Percentiles rank a stretch among this genome's conserved stretches.
phyloP scores from a whole-genome alignment of 139 green algal genomes.

The Bryopsis sp. region DNA sequence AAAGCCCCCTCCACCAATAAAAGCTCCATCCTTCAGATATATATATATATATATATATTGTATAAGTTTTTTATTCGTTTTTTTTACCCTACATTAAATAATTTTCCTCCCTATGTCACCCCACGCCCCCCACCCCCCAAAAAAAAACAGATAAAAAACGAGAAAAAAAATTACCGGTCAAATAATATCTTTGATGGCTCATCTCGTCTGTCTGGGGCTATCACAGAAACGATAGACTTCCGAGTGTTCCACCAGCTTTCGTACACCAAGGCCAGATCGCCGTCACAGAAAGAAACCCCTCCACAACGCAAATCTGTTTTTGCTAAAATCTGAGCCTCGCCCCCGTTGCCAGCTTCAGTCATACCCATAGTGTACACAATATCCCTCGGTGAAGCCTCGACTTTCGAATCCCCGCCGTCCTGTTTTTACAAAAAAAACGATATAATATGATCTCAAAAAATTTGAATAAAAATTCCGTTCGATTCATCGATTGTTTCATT shows the following conservation, averaged over 20 bases:
- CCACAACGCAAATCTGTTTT: constrained; percentile 59
- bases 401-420: constrained; percentile 79
- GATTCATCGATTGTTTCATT: no score
- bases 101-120: no score
- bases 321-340: constrained; percentile 24
- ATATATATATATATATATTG: no score
- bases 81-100: no score
- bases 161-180: no score
- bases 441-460: no score
- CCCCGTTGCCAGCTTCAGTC: constrained; percentile 6
- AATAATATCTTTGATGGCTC: constrained; percentile 42
- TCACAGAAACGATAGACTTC: constrained; percentile 19
- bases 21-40: no score
- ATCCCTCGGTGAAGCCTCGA: constrained; percentile 82
- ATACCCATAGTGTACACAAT: constrained; percentile 75
- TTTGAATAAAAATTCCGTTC: no score
- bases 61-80: no score
- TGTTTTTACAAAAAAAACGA: constrained; percentile 24
- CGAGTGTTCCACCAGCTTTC: constrained; percentile 81
- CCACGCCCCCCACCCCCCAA: no score
- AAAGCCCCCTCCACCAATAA: no score
- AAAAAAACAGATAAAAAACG: no score
- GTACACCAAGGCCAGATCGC: constrained; percentile 83
- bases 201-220: constrained; percentile 37
- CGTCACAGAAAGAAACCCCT: constrained; percentile 77